These are phyloP conservation scores for Dacryopinax primogenitus DNA, from an alignment of 768 basidiomycete species.

Conservation along the genomic window DNA sequence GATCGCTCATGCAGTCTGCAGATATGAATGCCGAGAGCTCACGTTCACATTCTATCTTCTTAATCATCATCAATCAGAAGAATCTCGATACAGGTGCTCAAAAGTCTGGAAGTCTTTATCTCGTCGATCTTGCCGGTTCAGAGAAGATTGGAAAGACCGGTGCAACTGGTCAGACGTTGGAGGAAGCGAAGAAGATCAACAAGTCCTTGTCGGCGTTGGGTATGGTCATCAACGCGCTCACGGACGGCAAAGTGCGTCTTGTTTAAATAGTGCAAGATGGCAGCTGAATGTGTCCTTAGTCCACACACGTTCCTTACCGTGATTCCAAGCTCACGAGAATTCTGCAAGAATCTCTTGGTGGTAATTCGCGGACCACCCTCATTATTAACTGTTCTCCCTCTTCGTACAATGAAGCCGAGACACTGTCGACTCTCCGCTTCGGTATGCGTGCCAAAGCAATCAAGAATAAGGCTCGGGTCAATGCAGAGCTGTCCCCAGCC, in stretches of 20 bases:
- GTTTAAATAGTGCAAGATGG: not conserved
- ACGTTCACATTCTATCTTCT: constrained; percentile 96
- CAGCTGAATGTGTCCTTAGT: constrained; percentile 36
- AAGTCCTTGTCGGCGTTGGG: constrained; percentile 94
- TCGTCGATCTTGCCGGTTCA: constrained; percentile 95
- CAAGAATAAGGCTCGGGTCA: constrained; percentile 98
- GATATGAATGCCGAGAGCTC: constrained; percentile 99
- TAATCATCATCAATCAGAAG: constrained; percentile 91
- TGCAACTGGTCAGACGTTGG: constrained; percentile 94
- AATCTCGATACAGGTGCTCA: constrained; percentile 92
- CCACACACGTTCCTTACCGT: constrained; percentile 93
- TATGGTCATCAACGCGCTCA: constrained; percentile 98
- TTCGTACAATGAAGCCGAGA: constrained; percentile 93
- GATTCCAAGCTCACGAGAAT: constrained; percentile 99
- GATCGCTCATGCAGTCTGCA: constrained; percentile 25
- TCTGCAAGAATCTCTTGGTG: constrained; percentile 93
- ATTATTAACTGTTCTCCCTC: constrained; percentile 99
- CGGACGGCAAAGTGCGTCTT: constrained; percentile 71
- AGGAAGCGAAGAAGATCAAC: constrained; percentile 99
- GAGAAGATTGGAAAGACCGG: constrained; percentile 99
- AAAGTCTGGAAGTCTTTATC: constrained; percentile 92
- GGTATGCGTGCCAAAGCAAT: constrained; percentile 99
- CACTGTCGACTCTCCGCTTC: constrained; percentile 91
- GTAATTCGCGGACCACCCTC: constrained; percentile 89
- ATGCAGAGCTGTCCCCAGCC: constrained; percentile 89